Conservation (phyloP, 352 stramenopile species). For the Phytophthora megakarya region DNA sequence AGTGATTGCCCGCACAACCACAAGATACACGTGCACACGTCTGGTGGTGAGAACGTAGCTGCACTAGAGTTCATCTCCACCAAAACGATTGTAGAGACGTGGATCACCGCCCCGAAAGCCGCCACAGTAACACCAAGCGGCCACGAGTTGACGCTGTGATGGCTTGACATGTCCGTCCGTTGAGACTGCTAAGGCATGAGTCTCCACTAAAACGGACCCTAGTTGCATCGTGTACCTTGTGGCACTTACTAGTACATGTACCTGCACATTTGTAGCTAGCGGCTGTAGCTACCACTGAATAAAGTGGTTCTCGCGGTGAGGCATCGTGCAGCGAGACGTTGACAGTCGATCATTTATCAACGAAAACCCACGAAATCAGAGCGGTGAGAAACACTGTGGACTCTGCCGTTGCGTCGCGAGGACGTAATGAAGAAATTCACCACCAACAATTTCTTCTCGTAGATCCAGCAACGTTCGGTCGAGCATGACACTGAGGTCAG, state of each 20-base stretch:
- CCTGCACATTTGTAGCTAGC: too few relatives aligned
- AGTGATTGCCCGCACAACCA: not conserved
- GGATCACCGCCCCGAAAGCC: constrained; percentile 13
- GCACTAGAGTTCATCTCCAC: constrained; percentile 18
- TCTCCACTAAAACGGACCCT: constrained; percentile 21
- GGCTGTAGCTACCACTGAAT: constrained; percentile 9
- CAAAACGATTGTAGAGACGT: constrained; percentile 28
- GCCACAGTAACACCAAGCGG: constrained; percentile 9
- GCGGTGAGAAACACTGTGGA: not conserved
- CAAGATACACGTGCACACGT: not conserved
- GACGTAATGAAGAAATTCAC: not conserved
- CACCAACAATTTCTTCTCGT: not conserved
- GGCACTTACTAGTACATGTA: not conserved
- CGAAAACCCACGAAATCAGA: constrained; percentile 1
- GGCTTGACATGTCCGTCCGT: constrained; percentile 16
- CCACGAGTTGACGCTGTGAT: constrained; percentile 24
- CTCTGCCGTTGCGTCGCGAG: not conserved
- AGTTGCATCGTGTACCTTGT: not conserved
- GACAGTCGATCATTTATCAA: too few relatives aligned
- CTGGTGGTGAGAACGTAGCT: constrained; percentile 17
- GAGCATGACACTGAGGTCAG: constrained; percentile 14
- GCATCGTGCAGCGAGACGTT: constrained; percentile 7
- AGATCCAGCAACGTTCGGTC: not conserved
- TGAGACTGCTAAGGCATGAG: not conserved
- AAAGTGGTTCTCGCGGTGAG: constrained; percentile 10